Conservation (phyloP, 495 filamentous ascomycete genomes). For the Aspergillus conjunctus region DNA sequence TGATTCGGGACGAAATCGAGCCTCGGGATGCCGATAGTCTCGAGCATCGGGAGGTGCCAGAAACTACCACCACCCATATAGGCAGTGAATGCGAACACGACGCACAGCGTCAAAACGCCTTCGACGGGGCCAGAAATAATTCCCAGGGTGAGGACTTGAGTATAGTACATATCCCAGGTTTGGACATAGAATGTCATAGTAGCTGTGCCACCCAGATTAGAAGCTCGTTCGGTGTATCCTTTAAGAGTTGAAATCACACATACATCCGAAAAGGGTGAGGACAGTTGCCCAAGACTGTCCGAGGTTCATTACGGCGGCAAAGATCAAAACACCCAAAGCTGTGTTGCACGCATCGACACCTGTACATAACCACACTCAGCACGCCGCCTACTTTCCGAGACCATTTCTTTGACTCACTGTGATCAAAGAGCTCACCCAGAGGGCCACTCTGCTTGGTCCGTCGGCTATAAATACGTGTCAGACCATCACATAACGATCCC, state of each 20-base stretch:
- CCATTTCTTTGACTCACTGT: conserved; percentile 58
- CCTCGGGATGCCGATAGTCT: conserved; percentile 67
- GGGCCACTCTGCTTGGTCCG: conserved; percentile 92
- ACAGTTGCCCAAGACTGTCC: conserved; percentile 92
- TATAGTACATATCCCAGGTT: conserved; percentile 99
- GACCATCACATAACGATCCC: not conserved
- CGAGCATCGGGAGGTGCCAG: conserved; percentile 83
- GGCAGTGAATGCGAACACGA: conserved; percentile 83
- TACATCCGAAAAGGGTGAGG: conserved; percentile 79
- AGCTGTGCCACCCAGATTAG: conserved; percentile 48
- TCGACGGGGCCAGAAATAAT: conserved; percentile 94
- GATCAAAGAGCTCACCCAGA: conserved; percentile 94
- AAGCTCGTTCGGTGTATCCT: not conserved
- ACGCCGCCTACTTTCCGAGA: not conserved
- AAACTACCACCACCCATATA: conserved; percentile 84
- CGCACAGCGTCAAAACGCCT: conserved; percentile 81
- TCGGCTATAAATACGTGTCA: conserved; percentile 54
- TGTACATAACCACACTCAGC: conserved; percentile 25
- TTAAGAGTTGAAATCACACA: conserved; percentile 24
- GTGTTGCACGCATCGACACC: conserved; percentile 95
- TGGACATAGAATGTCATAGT: conserved; percentile 94
- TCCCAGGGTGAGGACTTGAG: conserved; percentile 89
- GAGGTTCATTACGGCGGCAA: conserved; percentile 86
- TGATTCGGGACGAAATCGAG: conserved; percentile 64
- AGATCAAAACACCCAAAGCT: conserved; percentile 87